Base-by-base conservation (phyloP, 768 basidiomycete genomes). In the Paxillus involutus region DNA sequence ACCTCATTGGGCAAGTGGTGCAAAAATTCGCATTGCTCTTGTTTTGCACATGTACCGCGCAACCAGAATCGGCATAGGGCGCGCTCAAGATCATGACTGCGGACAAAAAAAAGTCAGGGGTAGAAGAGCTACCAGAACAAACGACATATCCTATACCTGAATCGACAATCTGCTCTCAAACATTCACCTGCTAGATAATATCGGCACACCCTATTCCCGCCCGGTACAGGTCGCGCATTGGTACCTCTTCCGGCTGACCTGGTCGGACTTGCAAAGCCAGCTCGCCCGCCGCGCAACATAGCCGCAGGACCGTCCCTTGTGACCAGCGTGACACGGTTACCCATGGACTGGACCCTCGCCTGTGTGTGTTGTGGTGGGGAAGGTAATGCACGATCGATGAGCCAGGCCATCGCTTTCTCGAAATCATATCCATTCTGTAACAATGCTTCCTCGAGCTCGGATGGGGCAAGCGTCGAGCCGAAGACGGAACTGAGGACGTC, bases 111-210 rank as follows among this genome's bases (percentile, higher is more conserved):
- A 58, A 52, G 56, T 61, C 47, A 63, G 57, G 17, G 19, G 49
- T 24, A 47, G 41, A 36, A 52, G 21, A 3, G 12, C 55, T 49
- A 44, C 4, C 44, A 21, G 17, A 44, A 36, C 24, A 66, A 24
- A 7, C 35, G 19, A n/a, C 16, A 46, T 47, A 9, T 44, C 26
- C 83, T 59, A 61, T 52, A 96, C 96, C 94, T 98, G 77, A 98
- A 99, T 52, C 96, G 85, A 74, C 97, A 98, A 74, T 99, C 97
- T 41, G 94, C 91, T 44, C 97, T 76, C 53, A 98, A 75, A 66
- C 97, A 99, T 71, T 98, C 95, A 14, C 97, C 97, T 7, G 93
- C 91, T 24, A 99, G 82, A 73, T 94, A 99, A 69, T 98, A 98
- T 51, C 97, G 80, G 71, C 97, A 99, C 26, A 99, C 94, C 54